Evolutionary conservation across 495 filamentous ascomycete genomes (phyloP), one percentile per base, ranked within the genome.

Genomic region (Evernia prunastri): DNA sequence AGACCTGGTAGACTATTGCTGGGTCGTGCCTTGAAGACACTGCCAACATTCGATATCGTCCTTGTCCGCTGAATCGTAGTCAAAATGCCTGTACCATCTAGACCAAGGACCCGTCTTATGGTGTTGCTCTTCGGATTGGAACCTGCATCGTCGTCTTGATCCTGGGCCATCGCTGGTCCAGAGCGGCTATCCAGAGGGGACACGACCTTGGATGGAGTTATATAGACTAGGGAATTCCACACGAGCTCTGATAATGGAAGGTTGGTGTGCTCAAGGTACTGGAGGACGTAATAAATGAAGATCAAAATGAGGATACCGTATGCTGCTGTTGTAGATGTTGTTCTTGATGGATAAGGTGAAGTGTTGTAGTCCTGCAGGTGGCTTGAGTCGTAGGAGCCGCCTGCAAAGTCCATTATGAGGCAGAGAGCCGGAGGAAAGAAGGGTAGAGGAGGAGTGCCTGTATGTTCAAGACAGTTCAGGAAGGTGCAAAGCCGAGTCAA

Each of bases 1-100:
- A 97, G 74, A 0, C 95, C 94, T 7, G 91, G 82, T 3, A 90
- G 90, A 35, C 73, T 67, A 40, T 73, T 73, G 20, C 76, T 74
- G 27, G 71, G 74, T 53, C 58, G 70, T 43, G 78, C 74, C 23
- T 81, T 72, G 10, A 79, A 66, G 0, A 78, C 73, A 51, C 66
- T 75, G 42, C 78, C 75, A 39, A 83, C 59, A 5, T 74, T 73
- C 58, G 82, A 71, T 17, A 82, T 60, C 11, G 75, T 73, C 51
- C 76, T 72, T 4, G 79, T 73, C 10, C 75, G 76, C 58, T 76
- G 74, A 4, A 86, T 75, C 43, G 83, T 73, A 25, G 79, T 74
- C 33, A 81, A 76, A 15, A 87, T 72, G 23, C 79, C 77, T 60
- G 71, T 76, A 43, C 76, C 81, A 58, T 88, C 83, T 60, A 92